A percentile compares a stretch with the other conserved stretches of the same genome.
These are phyloP conservation scores for Diutina pseudorugosa DNA, from an alignment of 1,139 yeast genomes.

Conservation along the genomic window DNA sequence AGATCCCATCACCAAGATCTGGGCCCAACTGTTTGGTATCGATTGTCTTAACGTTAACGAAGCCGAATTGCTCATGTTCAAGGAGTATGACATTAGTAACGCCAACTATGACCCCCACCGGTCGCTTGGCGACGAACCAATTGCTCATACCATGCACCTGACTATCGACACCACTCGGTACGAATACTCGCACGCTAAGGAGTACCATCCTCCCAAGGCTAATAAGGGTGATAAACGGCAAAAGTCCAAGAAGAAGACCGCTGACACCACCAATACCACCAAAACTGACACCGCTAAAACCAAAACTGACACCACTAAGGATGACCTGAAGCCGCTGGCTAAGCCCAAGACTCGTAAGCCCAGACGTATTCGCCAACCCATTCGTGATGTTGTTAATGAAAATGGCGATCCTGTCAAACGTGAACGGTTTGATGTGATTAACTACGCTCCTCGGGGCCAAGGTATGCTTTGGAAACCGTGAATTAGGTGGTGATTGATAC, in stretches of 20 bases:
- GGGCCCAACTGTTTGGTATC: conserved; percentile 46
- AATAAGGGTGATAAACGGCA: conserved; percentile 4
- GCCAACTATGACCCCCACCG: conserved; percentile 14
- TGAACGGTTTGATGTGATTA: conserved; percentile 33
- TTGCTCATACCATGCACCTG: conserved; percentile 21
- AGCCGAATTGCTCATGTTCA: conserved; percentile 34
- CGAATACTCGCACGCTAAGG: conserved; percentile 10
- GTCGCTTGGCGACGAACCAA: conserved; percentile 11
- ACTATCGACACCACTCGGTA: conserved; percentile 27
- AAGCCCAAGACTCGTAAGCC: not conserved
- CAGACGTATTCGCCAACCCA: not conserved
- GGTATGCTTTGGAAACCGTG: conserved; percentile 35
- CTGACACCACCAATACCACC: too few species aligned
- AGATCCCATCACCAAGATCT: conserved; percentile 36
- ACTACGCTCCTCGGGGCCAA: conserved; percentile 42
- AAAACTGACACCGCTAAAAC: too few species aligned
- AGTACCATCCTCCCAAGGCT: not conserved
- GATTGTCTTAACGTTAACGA: conserved; percentile 39
- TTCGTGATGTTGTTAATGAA: not conserved
- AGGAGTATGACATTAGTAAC: conserved; percentile 23
- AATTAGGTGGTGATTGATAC: too few species aligned
- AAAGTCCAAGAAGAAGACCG: conserved; percentile 5
- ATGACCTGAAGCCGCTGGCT: not conserved
- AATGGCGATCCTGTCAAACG: not conserved
- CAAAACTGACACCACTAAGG: conserved; percentile 3